Conservation (phyloP, 2,329 filamentous ascomycete species). For the Phialophora macrospora region DNA sequence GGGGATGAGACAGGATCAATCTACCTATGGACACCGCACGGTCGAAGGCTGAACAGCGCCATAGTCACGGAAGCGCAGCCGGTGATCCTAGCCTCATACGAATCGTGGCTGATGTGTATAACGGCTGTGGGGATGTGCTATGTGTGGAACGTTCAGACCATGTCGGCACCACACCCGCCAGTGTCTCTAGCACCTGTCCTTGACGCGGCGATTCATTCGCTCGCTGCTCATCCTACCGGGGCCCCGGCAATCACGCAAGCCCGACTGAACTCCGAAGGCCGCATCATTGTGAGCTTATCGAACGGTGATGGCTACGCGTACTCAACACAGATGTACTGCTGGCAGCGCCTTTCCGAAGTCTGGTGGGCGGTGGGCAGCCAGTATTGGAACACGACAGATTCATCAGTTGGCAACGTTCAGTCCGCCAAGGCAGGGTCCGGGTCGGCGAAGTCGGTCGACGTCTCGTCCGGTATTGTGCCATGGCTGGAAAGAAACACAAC, state of each 20-base stretch:
- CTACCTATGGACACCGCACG: conserved; percentile 90
- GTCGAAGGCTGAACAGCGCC: conserved; percentile 81
- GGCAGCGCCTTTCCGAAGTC: conserved; percentile 93
- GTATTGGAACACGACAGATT: conserved; percentile 98
- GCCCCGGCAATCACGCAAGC: conserved; percentile 88
- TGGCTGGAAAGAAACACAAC: conserved; percentile 94
- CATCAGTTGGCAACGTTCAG: conserved; percentile 77
- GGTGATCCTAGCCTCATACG: conserved; percentile 88
- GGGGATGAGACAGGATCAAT: conserved; percentile 91
- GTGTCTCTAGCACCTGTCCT: conserved; percentile 86
- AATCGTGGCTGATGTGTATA: conserved; percentile 87
- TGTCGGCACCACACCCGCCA: conserved; percentile 84
- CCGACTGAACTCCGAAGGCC: conserved; percentile 83
- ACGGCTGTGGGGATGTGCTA: conserved; percentile 86
- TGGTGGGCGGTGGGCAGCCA: conserved; percentile 99
- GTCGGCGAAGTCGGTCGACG: conserved; percentile 59
- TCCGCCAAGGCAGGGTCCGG: conserved; percentile 65
- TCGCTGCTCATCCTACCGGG: conserved; percentile 77
- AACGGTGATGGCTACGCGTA: conserved; percentile 96
- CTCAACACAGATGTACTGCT: conserved; percentile 80
- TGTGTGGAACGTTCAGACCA: conserved; percentile 88
- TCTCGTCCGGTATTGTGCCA: conserved; percentile 91
- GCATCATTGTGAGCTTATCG: conserved; percentile 85
- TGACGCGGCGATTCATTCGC: conserved; percentile 79
- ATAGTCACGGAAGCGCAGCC: conserved; percentile 89